Evolutionary conservation across 2,329 filamentous ascomycete genomes (phyloP), one percentile per base, ranked within the genome.

Genomic region (Cordyceps cicadae): DNA sequence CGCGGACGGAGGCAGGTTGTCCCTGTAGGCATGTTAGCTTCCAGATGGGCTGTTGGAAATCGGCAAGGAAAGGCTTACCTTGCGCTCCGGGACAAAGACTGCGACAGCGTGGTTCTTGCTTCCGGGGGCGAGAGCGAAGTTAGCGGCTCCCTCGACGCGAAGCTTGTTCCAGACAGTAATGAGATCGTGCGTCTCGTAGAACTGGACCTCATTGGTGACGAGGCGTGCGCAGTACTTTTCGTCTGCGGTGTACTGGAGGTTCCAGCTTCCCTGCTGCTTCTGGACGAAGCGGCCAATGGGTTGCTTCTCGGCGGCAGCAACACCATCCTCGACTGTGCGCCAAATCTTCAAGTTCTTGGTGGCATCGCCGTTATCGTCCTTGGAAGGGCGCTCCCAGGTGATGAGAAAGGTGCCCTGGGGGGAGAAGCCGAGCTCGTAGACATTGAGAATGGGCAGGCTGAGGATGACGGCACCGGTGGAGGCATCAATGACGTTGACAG

Each of bases 281-380:
- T 99, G 94, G 66, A 99, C 94, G 73, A 95, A 99, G 69, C 86
- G 83, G 65, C 92, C 93, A 51, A 97, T 82, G 34, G 92, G 86
- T 68, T 87, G 81, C 75, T 90, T 88, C 66, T 87, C 83, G 63
- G 76, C 77, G 54, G 76, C 84, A 51, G 82, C 82, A 52, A 84
- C 77, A 14, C 81, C 73, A 9, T 89, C 85, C 70, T 93, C 89
- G 60, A 90, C 77, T 41, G 90, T 92, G 71, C 87, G 86, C 94
- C 94, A 99, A 68, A 99, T 87, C 81, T 97, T 97, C 66, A 99
- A 80, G 73, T 99, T 99, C 84, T 96, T 97, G 67, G 86, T 87
- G 51, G 94, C 92, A 74, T 97, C 91, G 61, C 94, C 94, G 63
- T 89, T 87, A 70, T 93, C 93, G 70, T 97, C 93, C 79, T 97